These are phyloP conservation scores for Colletotrichum nymphaeae DNA, from an alignment of 2,329 filamentous ascomycete species.

Conservation along the genomic window DNA sequence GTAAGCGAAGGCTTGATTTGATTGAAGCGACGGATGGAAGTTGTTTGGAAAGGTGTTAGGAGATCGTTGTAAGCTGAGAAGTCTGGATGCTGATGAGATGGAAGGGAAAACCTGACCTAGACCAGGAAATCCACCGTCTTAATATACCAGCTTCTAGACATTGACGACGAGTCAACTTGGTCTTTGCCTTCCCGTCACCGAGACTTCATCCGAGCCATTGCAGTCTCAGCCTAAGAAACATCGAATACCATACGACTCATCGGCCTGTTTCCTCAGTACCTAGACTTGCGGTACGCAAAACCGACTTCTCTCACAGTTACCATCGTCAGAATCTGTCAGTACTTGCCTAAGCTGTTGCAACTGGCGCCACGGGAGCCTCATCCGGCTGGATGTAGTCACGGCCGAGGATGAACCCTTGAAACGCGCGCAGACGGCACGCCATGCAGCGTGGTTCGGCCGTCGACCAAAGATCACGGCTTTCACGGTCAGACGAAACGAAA, in stretches of 20 bases:
- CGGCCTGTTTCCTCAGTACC: background rate
- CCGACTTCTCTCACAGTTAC: background rate
- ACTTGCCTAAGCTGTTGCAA: background rate
- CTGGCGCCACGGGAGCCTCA: background rate
- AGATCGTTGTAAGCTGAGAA: background rate
- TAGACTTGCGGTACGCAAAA: conserved; percentile 14
- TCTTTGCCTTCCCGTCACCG: background rate
- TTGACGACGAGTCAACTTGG: background rate
- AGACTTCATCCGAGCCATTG: conserved; percentile 20
- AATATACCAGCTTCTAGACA: conserved; percentile 17
- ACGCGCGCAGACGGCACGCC: conserved; percentile 9
- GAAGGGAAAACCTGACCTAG: background rate
- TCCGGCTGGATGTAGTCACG: conserved; percentile 4
- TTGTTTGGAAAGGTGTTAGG: background rate
- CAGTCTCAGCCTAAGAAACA: background rate
- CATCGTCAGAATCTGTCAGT: background rate
- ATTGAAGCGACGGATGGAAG: background rate
- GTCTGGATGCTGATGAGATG: conserved; percentile 22
- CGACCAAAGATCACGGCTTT: conserved; percentile 5
- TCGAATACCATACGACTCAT: conserved; percentile 9
- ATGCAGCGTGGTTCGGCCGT: conserved; percentile 22
- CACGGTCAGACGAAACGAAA: conserved; percentile 30
- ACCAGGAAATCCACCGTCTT: background rate
- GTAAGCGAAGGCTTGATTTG: background rate
- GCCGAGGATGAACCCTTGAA: conserved; percentile 29